These are phyloP conservation scores for Pseudocercospora cruenta DNA, from an alignment of 2,329 filamentous ascomycete genomes.

Conservation along the genomic window DNA sequence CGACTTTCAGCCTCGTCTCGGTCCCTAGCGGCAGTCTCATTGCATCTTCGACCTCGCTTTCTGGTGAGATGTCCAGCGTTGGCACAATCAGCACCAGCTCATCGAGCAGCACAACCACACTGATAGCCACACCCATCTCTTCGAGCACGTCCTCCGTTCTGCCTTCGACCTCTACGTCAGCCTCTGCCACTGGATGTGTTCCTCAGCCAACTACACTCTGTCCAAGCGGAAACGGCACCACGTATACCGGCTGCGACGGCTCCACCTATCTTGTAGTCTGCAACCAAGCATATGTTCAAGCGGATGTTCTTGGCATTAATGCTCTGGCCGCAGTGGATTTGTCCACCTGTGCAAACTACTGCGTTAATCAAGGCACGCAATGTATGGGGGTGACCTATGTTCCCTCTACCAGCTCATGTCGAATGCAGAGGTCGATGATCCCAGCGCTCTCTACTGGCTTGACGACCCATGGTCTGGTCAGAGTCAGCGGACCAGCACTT, in stretches of 20 bases:
- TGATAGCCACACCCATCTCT: neutral
- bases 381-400: constrained; percentile 1
- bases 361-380: constrained; percentile 2
- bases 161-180: neutral
- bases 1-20: no score
- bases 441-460: neutral
- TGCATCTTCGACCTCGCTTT: no score
- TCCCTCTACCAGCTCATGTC: neutral
- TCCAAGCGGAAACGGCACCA: neutral
- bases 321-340: neutral
- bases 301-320: neutral
- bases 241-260: neutral
- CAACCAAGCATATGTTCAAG: constrained; percentile 1
- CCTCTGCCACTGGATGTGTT: neutral
- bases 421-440: neutral
- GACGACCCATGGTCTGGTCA: neutral
- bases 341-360: neutral
- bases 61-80: no score
- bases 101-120: neutral
- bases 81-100: no score
- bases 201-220: neutral
- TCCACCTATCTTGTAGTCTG: neutral
- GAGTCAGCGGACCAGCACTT: neutral
- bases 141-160: neutral
- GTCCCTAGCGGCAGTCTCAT: no score